Conservation (phyloP, 129 eudicot species). For the Deinandra increscens region DNA sequence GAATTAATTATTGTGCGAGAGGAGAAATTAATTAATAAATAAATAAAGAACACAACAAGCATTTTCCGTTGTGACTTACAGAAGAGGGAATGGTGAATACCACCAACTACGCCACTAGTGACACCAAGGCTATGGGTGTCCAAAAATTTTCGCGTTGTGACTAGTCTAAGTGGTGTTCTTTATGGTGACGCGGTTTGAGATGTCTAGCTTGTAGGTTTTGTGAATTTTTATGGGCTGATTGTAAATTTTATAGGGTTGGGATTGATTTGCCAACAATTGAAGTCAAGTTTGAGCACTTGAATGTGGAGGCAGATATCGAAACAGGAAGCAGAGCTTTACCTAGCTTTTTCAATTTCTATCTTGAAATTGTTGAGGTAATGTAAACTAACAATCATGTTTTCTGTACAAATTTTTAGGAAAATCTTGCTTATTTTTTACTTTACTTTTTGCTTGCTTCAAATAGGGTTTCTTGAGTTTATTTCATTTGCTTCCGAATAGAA, state of each 20-base stretch:
- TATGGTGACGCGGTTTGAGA: too few species aligned
- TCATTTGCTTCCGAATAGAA: slow-evolving; percentile 44
- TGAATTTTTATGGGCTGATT: background rate
- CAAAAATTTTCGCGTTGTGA: too few species aligned
- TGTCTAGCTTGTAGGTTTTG: too few species aligned
- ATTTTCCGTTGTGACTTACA: too few species aligned
- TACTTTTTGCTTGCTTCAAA: background rate
- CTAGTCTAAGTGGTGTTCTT: too few species aligned
- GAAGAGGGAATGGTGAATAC: too few species aligned
- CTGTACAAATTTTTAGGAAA: background rate
- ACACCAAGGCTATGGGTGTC: too few species aligned
- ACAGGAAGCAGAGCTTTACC: slow-evolving; percentile 78
- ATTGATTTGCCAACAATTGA: slow-evolving; percentile 77
- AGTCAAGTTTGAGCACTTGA: slow-evolving; percentile 71
- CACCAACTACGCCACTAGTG: too few species aligned
- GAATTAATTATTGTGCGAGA: too few species aligned
- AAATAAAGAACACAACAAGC: too few species aligned
- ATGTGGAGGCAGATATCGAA: slow-evolving; percentile 59
- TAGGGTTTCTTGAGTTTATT: slow-evolving; percentile 50
- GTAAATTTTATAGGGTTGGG: slow-evolving; percentile 47
- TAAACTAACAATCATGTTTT: background rate
- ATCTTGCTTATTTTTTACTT: background rate
- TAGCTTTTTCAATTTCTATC: slow-evolving; percentile 55
- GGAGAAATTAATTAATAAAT: too few species aligned
- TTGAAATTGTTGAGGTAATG: slow-evolving; percentile 64